Evolutionary conservation across 2,329 filamentous ascomycete species (phyloP), one percentile per base, ranked within the genome.

Genomic region (Talaromyces funiculosus): DNA sequence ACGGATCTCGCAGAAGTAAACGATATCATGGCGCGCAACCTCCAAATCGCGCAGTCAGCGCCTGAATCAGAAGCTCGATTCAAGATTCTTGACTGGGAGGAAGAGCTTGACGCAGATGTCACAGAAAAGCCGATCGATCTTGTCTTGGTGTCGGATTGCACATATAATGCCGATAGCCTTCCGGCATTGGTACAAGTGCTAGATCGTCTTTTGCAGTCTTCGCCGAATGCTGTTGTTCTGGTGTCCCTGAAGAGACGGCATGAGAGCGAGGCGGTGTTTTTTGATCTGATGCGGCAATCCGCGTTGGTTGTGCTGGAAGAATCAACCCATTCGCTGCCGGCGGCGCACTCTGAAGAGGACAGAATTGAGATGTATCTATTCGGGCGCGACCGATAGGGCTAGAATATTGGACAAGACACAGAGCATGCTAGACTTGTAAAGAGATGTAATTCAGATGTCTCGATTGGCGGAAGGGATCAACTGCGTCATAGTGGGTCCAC

Each of bases 111-210:
- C 29, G 35, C 22, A 35, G 67, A 71, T 4, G 69, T 76, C 38
- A 71, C 79, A 10, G 67, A 66, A 22, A 64, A 67, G 38, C 67
- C 67, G 10, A 79, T 84, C 66, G 83, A 88, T 69, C 67, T 90
- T 35, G 78, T 90, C 22, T 69, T 89, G 3, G 82, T 89, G 1
- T 85, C 86, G 1, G 88, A 90, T 70, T 90, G 88, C 72, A 90
- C 87, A 1, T 90, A 90, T 73, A 90, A 90, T 69, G 77, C 82
- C 16, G 86, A 88, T 66, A 87, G 84, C 62, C 81, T 87, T 56
- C 84, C 85, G 2, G 80, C 84, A 24, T 75, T 90, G 38, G 86
- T 90, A 7, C 73, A 74, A 29, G 86, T 85, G 1, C 73, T 90
- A 9, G 66, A 69, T 22, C 74, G 72, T 9, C 71, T 88, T 53